phyloP scores from a whole-genome alignment of 768 basidiomycete species.

The Boletus subparvulus region DNA sequence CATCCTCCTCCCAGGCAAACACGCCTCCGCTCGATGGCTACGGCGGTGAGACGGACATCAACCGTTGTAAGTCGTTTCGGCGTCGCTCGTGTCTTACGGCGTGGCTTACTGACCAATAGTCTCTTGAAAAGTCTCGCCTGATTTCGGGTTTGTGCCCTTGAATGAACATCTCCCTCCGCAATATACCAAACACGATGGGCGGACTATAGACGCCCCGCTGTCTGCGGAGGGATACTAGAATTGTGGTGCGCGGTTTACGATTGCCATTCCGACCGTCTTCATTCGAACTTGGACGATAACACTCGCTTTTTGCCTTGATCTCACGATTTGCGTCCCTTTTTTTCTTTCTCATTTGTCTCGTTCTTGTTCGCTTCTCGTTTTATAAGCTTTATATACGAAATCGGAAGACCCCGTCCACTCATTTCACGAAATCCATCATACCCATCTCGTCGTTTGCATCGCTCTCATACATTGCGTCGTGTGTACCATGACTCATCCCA shows the following conservation, averaged over 20 bases:
- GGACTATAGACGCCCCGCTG: conserved; percentile 42
- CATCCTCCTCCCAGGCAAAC: conserved; percentile 78
- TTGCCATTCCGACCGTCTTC: conserved; percentile 31
- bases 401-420: conserved; percentile 35
- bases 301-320: conserved; percentile 26
- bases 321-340: conserved; percentile 36
- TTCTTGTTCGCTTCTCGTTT: conserved; percentile 31
- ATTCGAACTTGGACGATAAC: conserved; percentile 34
- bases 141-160: conserved; percentile 83
- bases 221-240: conserved; percentile 31
- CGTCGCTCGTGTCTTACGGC: conserved; percentile 31
- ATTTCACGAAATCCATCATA: conserved; percentile 37
- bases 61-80: conserved; percentile 69
- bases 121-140: conserved; percentile 65
- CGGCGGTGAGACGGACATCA: conserved; percentile 71
- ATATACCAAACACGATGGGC: conserved; percentile 55
- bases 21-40: conserved; percentile 74
- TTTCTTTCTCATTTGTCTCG: conserved; percentile 12
- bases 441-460: conserved; percentile 37
- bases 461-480: conserved; percentile 38
- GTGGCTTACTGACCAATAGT: conserved; percentile 49
- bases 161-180: conserved; percentile 70
- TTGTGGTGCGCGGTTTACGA: conserved; percentile 28
- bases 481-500: conserved; percentile 38
- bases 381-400: conserved; percentile 34